phyloP scores from a whole-genome alignment of 495 filamentous ascomycete genomes.

The Letharia lupina region DNA sequence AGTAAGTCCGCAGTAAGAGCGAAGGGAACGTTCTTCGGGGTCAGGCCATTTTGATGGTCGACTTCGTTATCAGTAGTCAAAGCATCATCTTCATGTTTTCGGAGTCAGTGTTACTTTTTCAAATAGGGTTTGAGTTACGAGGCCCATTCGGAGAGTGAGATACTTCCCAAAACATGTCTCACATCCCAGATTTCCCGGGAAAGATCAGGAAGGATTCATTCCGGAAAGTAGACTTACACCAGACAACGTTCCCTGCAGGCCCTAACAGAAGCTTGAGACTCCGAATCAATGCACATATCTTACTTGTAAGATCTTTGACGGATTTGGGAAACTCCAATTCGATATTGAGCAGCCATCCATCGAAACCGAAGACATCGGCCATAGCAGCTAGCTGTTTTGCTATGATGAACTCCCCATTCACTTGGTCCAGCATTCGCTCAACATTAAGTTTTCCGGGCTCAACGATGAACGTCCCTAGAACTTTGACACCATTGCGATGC shows the following conservation, averaged over 20 bases:
- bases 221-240: conserved; percentile 22
- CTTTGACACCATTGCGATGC: conserved; percentile 38
- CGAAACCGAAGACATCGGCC: conserved; percentile 36
- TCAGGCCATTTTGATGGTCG: conserved; percentile 37
- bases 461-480: conserved; percentile 37
- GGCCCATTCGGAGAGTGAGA: neutral
- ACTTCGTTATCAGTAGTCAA: conserved; percentile 34
- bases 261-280: conserved; percentile 27
- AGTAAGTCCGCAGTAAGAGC: conserved; percentile 27
- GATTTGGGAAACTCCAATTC: conserved; percentile 34
- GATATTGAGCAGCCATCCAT: conserved; percentile 42
- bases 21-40: conserved; percentile 30
- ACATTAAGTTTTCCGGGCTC: conserved; percentile 30
- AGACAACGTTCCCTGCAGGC: conserved; percentile 29
- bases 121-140: neutral
- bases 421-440: conserved; percentile 28
- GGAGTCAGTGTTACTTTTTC: neutral
- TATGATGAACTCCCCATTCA: conserved; percentile 27
- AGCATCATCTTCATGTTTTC: conserved; percentile 28
- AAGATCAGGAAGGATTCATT: neutral
- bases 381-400: conserved; percentile 34
- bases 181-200: neutral
- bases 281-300: conserved; percentile 29
- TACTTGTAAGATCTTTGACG: conserved; percentile 18
- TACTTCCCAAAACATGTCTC: neutral